Evolutionary conservation across 164 flowering plant genomes (phyloP), one percentile per base, ranked within the genome.

Genomic region (Piper betle): DNA sequence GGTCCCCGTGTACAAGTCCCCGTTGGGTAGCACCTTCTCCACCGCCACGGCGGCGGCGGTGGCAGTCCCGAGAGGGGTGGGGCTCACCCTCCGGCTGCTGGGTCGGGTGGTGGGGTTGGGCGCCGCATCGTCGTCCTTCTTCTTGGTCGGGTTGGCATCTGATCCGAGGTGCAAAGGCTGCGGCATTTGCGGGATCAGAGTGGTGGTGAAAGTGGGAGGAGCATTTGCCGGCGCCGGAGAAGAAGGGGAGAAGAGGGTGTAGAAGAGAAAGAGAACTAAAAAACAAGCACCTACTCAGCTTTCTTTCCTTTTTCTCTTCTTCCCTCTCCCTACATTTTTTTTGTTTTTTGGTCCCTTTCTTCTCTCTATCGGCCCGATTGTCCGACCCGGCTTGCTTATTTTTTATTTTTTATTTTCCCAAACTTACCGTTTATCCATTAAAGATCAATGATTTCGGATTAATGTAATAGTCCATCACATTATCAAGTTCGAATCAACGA

Each of bases 1-100:
- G 37, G 80, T 79, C 1, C 99, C 99, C 0, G 82, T 79, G 63
- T 90, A 93, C 64, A 80, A 80, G 53, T 93, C 99, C 2, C 97
- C 99, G 63, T 93, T 93, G 4, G 85, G 73, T 53, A 93, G 76
- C 4, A 78, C 58, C 58, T 72, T 78, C 66, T 92, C 96, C 4
- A 80, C 82, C 1, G 74, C 73, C 18, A 55, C 63, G 55, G 11
- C 42, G 48, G 57, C 54, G 7, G 68, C 64, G 0, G 61, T 37
- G 37, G 62, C 6, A 52, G 39, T 20, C 4, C 12, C 12, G 2
- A 43, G 8, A 43, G 50, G 50, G 10, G 64, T 43, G 13, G 70
- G 60, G 8, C 65, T 56, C n/a, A 66, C 59, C 19, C 63, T 63
- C 16, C 58, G 52, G 53, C 63, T 52, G 40, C 42, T 11, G 55